Base-by-base conservation (phyloP, 352 stramenopile genomes). In the Globisporangium radiosum region DNA sequence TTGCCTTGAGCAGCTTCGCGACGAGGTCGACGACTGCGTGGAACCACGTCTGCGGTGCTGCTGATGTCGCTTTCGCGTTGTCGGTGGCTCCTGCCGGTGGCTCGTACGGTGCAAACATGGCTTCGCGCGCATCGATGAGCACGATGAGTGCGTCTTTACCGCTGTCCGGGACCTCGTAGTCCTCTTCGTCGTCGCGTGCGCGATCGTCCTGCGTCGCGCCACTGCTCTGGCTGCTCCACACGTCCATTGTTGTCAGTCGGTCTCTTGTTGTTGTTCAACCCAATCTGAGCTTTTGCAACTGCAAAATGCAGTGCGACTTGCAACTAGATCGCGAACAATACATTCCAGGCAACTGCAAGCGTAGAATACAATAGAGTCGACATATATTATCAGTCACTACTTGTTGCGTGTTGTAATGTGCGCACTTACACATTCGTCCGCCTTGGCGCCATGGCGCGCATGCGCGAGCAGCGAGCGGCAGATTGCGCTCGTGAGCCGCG, bases 131-230 rank as follows among this genome's bases (percentile, higher is more conserved):
- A 67, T 94, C 85, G 47, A 94, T 64, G 40, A 94, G 65, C 54
- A 94, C 75, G 50, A 94, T 74, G 37, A 94, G 72, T 47, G 76
- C 85, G 54, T 94, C 85, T 58, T 88, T 89, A 19, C 81, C 85
- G 55, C 69, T 82, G 33, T 85, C 73, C 11, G 58, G 66, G 14
- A 71, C 15, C 56, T 88, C 81, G 69, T 73, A 88, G 19, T 88
- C 61, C 54, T 87, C 74, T n/a, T 93, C 79, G 7, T 70, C 66
- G 38, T 81, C 75, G 8, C 45, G 38, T 36, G 5, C 5, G 7
- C 45, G 45, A 1, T 50, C 45, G 15, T 40, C 70, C 15, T 39
- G 40, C 11, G 45, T 50, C 45, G 45, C 15, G 6, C 17, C 14
- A n/a, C 52, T 37, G 43, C 43, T 47, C 43, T 47, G 11, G 13